Percentiles rank a stretch among this genome's conserved stretches.
phyloP scores from a whole-genome alignment of 1,284 basidiomycete genomes.

The Cutaneotrichosporon mucoides region DNA sequence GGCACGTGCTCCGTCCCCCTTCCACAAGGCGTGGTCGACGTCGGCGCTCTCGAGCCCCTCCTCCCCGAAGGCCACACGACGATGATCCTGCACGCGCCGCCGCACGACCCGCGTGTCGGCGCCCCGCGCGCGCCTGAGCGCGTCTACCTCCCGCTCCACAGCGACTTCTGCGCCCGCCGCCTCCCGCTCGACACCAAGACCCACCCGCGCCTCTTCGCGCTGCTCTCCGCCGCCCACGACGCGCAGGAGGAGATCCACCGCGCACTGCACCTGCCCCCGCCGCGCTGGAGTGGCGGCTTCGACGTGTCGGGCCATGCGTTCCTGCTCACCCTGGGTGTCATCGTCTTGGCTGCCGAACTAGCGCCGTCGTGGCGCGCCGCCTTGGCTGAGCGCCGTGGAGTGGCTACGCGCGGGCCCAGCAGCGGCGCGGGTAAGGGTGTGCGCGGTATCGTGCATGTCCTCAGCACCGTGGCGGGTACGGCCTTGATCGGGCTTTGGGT shows the following conservation, averaged over 20 bases:
- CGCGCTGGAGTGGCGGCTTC: constrained; percentile 66
- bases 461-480: constrained; percentile 20
- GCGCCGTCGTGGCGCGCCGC: constrained; percentile 41
- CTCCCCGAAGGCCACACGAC: constrained; percentile 49
- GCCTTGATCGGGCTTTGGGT: constrained; percentile 64
- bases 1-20: constrained; percentile 71
- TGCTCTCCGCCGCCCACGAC: constrained; percentile 17
- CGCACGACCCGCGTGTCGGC: constrained; percentile 1
- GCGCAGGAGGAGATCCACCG: constrained; percentile 8
- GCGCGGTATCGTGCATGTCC: constrained; percentile 10
- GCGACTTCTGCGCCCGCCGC: constrained; percentile 57
- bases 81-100: constrained; percentile 21
- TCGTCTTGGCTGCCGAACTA: constrained; percentile 77
- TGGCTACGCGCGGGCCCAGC: neutral
- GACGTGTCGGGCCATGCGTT: constrained; percentile 95
- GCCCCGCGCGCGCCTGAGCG: neutral
- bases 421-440: neutral
- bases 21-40: constrained; percentile 46
- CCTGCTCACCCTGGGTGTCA: constrained; percentile 74
- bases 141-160: constrained; percentile 26
- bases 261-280: constrained; percentile 31
- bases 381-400: constrained; percentile 1
- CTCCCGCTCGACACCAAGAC: constrained; percentile 57
- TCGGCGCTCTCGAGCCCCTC: constrained; percentile 7
- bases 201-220: constrained; percentile 63